A percentile compares a stretch with the other conserved stretches of the same genome.
These are phyloP conservation scores for Sclerotinia spermophila DNA, from an alignment of 2,329 filamentous ascomycete species.

Conservation along the genomic window DNA sequence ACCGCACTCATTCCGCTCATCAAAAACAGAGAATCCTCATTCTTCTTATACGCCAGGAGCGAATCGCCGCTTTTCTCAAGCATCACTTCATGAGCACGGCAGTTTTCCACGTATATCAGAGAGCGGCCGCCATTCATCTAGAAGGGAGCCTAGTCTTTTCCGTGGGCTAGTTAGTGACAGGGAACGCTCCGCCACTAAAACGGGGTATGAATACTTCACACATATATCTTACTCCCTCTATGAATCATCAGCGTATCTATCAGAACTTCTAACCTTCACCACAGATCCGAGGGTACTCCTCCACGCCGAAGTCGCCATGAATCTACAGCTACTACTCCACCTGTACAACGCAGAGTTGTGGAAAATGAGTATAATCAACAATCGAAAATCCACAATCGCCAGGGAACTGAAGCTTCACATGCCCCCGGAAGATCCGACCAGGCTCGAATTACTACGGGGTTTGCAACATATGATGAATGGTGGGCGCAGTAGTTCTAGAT, in stretches of 20 bases:
- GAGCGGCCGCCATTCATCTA: background rate
- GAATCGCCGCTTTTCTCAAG: background rate
- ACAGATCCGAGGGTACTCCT: background rate
- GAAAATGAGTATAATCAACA: background rate
- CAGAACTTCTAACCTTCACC: background rate
- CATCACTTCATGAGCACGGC: too few relatives aligned
- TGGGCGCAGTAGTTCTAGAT: background rate
- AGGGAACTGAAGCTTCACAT: background rate
- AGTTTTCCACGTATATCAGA: too few relatives aligned
- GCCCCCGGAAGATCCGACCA: background rate
- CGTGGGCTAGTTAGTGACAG: background rate
- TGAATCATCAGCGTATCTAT: background rate
- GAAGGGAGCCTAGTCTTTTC: background rate
- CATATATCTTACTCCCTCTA: background rate
- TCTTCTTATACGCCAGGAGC: background rate
- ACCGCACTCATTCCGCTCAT: background rate
- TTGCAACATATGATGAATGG: background rate
- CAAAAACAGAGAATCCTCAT: background rate
- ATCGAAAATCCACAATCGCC: background rate
- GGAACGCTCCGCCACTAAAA: background rate
- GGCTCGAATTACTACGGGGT: background rate
- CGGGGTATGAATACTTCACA: background rate
- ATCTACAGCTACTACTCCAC: too few relatives aligned
- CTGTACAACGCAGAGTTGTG: too few relatives aligned
- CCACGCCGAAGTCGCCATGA: background rate